These are phyloP conservation scores for Aspergillus caelatus DNA, from an alignment of 2,329 filamentous ascomycete species.

Conservation along the genomic window DNA sequence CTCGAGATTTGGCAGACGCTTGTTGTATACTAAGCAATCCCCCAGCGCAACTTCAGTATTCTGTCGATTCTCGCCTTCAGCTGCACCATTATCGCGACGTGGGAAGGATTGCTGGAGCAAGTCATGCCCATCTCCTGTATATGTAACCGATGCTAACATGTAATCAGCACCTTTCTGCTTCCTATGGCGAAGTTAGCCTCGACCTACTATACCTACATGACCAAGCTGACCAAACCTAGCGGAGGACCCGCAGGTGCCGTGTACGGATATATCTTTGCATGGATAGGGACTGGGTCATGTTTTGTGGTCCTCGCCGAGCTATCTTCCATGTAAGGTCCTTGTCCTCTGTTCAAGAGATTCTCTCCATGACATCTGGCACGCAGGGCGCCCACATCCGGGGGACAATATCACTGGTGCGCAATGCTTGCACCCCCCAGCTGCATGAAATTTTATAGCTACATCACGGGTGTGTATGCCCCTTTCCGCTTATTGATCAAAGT, in stretches of 20 bases:
- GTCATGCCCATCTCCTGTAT: background rate
- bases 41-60: constrained; percentile 25
- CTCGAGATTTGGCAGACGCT: background rate
- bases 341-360: background rate
- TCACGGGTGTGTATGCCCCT: constrained; percentile 37
- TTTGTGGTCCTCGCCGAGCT: constrained; percentile 34
- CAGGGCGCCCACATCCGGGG: constrained; percentile 36
- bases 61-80: constrained; percentile 26
- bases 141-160: background rate
- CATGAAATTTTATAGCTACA: constrained; percentile 43
- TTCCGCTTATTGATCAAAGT: rapidly evolving
- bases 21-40: background rate
- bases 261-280: constrained; percentile 36
- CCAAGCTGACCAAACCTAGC: constrained; percentile 15
- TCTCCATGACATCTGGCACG: background rate
- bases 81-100: constrained; percentile 26
- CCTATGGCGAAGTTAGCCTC: background rate
- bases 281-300: constrained; percentile 28
- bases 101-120: constrained; percentile 24
- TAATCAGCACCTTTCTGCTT: background rate
- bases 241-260: constrained; percentile 35
- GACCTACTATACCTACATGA: background rate
- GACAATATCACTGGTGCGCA: constrained; percentile 45
- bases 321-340: constrained; percentile 32
- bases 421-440: constrained; percentile 40